phyloP scores from a whole-genome alignment of 2,329 filamentous ascomycete genomes.

The Penicillium sp. region DNA sequence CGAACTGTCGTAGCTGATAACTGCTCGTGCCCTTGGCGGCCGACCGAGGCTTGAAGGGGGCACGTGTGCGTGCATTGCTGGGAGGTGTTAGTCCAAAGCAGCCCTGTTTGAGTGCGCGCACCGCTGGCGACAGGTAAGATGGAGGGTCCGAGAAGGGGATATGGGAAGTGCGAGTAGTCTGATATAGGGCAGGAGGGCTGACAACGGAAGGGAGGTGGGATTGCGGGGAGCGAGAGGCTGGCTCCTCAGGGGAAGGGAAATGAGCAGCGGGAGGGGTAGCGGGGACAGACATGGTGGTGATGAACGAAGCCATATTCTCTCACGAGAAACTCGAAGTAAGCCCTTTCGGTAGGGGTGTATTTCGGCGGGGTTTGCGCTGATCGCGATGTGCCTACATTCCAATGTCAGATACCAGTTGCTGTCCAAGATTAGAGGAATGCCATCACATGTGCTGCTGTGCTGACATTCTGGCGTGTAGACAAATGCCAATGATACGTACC shows the following conservation, averaged over 20 bases:
- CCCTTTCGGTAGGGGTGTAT: constrained; percentile 12
- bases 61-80: constrained; percentile 78
- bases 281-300: constrained; percentile 68
- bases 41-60: constrained; percentile 82
- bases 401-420: constrained; percentile 8
- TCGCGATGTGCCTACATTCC: constrained; percentile 24
- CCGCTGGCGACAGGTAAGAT: constrained; percentile 31
- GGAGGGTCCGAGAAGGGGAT: constrained; percentile 25
- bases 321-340: not conserved
- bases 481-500: not conserved
- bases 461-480: not conserved
- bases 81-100: constrained; percentile 34
- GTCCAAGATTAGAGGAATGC: not conserved
- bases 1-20: constrained; percentile 95
- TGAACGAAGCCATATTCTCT: constrained; percentile 61
- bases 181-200: constrained; percentile 24
- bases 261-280: constrained; percentile 28
- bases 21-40: constrained; percentile 76
- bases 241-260: constrained; percentile 23
- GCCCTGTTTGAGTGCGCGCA: constrained; percentile 32
- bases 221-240: constrained; percentile 16
- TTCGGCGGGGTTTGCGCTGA: constrained; percentile 18
- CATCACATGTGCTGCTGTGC: not conserved
- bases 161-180: constrained; percentile 28
- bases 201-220: constrained; percentile 14